A percentile compares a stretch with the other conserved stretches of the same genome.
Conservation (phyloP, 345 rosid genomes). For the Linum tenue region DNA sequence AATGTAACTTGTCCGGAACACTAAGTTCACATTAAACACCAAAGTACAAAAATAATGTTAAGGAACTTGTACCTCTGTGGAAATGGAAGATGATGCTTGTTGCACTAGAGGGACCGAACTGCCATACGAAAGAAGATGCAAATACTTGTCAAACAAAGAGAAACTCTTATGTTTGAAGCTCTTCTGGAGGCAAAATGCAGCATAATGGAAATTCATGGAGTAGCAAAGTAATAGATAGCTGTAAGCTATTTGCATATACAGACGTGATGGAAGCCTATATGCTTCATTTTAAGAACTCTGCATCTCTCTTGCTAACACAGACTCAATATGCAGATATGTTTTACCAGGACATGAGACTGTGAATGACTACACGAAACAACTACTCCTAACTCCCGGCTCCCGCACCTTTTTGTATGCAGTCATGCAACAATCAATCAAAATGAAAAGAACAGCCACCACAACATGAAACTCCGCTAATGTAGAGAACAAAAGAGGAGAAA, state of each 20-base stretch:
- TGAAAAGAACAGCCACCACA: background rate
- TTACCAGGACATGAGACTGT: background rate
- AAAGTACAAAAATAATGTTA: background rate
- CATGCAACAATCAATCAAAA: background rate
- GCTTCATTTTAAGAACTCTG: too few species aligned
- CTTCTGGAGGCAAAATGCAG: background rate
- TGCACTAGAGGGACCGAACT: slow-evolving; percentile 39
- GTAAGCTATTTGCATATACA: too few species aligned
- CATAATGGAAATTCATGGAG: background rate
- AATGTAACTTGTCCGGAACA: background rate
- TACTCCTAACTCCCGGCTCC: too few species aligned
- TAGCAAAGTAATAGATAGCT: too few species aligned
- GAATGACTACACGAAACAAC: background rate
- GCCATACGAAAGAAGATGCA: slow-evolving; percentile 18
- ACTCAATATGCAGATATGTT: background rate
- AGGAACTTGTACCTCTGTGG: slow-evolving; percentile 41
- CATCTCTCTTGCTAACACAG: too few species aligned
- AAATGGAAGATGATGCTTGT: slow-evolving; percentile 47
- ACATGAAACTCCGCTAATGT: background rate
- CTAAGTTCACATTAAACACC: background rate
- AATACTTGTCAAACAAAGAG: slow-evolving; percentile 4
- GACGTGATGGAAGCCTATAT: too few species aligned
- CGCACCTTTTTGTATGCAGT: too few species aligned
- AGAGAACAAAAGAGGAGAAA: too few species aligned
- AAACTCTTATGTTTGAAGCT: background rate